phyloP scores from a whole-genome alignment of 1,284 basidiomycete species.

The Xerocomus cyaneibrunnescens region DNA sequence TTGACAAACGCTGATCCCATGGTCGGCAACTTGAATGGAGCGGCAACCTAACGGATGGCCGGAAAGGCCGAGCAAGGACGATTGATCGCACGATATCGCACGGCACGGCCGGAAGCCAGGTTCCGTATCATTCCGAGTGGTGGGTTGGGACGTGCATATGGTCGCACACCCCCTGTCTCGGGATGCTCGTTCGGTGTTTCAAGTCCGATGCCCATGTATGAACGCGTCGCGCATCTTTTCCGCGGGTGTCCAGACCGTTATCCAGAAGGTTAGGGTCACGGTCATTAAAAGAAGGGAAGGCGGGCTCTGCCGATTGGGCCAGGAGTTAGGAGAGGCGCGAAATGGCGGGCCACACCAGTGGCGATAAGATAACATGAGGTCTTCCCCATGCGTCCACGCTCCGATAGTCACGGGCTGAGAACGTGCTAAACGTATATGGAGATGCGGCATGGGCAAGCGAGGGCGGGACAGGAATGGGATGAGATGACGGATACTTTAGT shows the following conservation, averaged over 20 bases:
- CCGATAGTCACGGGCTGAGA: slow-evolving; percentile 19
- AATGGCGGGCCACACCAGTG: background rate
- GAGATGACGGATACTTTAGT: background rate
- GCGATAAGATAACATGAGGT: slow-evolving; percentile 25
- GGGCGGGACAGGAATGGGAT: background rate
- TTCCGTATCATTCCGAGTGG: slow-evolving; percentile 11
- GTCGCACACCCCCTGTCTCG: background rate
- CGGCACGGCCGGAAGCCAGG: background rate
- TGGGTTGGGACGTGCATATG: background rate
- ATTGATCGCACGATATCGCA: background rate
- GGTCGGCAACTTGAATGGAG: background rate
- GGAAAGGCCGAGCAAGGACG: slow-evolving; percentile 12
- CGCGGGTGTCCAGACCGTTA: background rate
- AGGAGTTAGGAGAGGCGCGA: slow-evolving; percentile 2
- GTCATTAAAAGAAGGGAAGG: slow-evolving; percentile 17
- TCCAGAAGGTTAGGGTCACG: slow-evolving; percentile 5
- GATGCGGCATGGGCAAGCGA: background rate
- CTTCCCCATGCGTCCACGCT: background rate
- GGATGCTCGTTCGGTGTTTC: slow-evolving; percentile 4
- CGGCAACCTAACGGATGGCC: slow-evolving; percentile 14
- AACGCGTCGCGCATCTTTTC: slow-evolving; percentile 1
- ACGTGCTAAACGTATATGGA: slow-evolving; percentile 2
- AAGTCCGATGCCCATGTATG: background rate
- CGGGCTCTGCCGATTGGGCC: slow-evolving; percentile 4
- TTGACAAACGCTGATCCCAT: slow-evolving; percentile 1